A percentile compares a stretch with the other conserved stretches of the same genome.
Evolutionary conservation across 2,329 filamentous ascomycete species (phyloP).

Genomic region (Sphaerostilbella broomeana): DNA sequence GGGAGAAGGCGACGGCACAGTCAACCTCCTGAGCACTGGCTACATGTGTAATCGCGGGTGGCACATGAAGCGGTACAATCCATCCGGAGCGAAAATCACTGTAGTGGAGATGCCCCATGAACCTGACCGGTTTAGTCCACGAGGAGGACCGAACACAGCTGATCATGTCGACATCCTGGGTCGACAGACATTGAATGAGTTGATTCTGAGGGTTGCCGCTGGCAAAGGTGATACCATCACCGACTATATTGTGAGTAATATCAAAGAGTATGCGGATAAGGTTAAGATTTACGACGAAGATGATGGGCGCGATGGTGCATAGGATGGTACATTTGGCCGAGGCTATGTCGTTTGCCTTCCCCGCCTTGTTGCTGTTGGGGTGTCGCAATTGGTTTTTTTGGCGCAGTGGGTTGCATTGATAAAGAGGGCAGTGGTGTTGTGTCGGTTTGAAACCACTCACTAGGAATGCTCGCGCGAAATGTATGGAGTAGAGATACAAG

Average conservation of each 20-base stretch:
- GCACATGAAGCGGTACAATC: constrained; percentile 91
- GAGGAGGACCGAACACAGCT: constrained; percentile 64
- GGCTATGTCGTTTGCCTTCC: not conserved
- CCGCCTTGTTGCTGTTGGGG: not conserved
- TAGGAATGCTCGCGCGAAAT: constrained; percentile 7
- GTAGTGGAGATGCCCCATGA: constrained; percentile 96
- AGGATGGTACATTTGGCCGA: not conserved
- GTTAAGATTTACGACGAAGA: constrained; percentile 73
- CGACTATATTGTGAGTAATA: constrained; percentile 73
- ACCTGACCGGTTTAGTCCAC: constrained; percentile 82
- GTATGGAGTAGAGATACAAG: not conserved
- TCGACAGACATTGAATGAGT: constrained; percentile 79
- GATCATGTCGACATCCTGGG: constrained; percentile 97
- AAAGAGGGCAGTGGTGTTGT: constrained; percentile 4
- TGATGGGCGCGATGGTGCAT: constrained; percentile 11
- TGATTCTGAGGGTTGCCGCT: constrained; percentile 79
- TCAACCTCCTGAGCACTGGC: constrained; percentile 82
- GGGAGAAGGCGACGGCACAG: constrained; percentile 93
- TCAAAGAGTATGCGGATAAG: constrained; percentile 72
- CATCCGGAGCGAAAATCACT: constrained; percentile 70
- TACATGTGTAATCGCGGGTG: constrained; percentile 98
- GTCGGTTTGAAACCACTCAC: not conserved
- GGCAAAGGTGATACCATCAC: constrained; percentile 75
- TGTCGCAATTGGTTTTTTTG: constrained; percentile 11
- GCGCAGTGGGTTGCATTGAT: constrained; percentile 8